phyloP scores from a whole-genome alignment of 176 grass and related monocot genomes.

The Lolium rigidum region DNA sequence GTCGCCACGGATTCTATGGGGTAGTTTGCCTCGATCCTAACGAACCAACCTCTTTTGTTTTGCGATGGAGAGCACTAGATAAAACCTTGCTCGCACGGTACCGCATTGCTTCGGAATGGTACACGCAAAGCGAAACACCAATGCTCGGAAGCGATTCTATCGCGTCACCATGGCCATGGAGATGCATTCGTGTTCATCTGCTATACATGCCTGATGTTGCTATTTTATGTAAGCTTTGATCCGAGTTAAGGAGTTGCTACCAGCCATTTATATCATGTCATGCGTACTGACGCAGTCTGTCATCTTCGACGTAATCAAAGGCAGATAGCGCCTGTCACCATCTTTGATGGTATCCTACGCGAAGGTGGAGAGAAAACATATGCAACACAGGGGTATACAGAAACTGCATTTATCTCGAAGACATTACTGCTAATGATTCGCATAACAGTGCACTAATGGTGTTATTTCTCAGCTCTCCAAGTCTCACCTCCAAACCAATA shows the following conservation, averaged over 20 bases:
- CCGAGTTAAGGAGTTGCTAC: not conserved
- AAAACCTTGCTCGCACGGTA: no score
- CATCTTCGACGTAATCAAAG: not conserved
- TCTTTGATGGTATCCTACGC: not conserved
- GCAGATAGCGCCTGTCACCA: not conserved
- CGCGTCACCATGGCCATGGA: no score
- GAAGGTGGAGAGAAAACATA: not conserved
- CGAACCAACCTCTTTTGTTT: not conserved
- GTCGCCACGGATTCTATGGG: not conserved
- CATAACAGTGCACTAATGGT: constrained; percentile 39
- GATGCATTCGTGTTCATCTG: not conserved
- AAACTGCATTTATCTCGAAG: constrained; percentile 21
- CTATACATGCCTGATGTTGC: not conserved
- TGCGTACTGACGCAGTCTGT: not conserved
- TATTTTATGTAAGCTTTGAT: not conserved
- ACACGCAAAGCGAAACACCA: not conserved
- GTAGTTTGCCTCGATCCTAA: not conserved
- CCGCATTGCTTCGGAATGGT: no score
- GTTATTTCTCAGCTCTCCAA: constrained; percentile 45
- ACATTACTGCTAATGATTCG: not conserved
- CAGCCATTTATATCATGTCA: not conserved
- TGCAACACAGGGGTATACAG: not conserved
- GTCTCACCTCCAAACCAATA: constrained; percentile 44
- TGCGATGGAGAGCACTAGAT: no score
- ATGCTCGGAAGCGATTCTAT: no score